phyloP scores from a whole-genome alignment of 108 stramenopile species.

The Cyclostephanos tholiformis region DNA sequence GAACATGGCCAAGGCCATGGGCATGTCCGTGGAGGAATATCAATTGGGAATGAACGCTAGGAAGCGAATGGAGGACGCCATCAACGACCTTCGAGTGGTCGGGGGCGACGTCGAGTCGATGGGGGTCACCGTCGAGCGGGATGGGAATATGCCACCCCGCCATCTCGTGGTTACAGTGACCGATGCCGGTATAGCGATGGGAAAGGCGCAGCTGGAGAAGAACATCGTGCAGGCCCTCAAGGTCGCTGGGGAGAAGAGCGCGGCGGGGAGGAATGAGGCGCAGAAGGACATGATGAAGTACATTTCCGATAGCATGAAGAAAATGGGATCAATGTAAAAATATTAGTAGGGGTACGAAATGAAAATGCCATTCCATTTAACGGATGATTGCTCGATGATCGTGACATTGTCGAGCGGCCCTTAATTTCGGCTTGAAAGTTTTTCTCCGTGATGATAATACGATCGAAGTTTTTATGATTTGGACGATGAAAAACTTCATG shows the following conservation, averaged over 20 bases:
- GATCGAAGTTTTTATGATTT: too few species aligned
- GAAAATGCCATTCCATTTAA: background rate
- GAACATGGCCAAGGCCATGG: constrained; percentile 79
- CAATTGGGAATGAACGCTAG: constrained; percentile 77
- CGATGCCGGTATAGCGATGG: constrained; percentile 75
- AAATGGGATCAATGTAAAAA: constrained; percentile 44
- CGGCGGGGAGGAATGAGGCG: constrained; percentile 63
- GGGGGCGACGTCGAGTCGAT: constrained; percentile 56
- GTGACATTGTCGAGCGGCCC: background rate
- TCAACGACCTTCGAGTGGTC: constrained; percentile 58
- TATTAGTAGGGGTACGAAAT: background rate
- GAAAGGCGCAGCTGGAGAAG: constrained; percentile 62
- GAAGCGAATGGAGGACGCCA: constrained; percentile 46
- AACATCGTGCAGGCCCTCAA: constrained; percentile 63
- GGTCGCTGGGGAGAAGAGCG: constrained; percentile 53
- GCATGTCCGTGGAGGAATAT: constrained; percentile 84
- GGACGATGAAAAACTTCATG: too few species aligned
- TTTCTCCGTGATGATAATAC: too few species aligned
- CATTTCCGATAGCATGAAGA: constrained; percentile 71
- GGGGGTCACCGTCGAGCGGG: constrained; percentile 65
- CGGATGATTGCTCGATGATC: background rate
- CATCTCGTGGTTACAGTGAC: constrained; percentile 72
- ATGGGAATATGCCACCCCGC: constrained; percentile 77
- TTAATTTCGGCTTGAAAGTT: too few species aligned
- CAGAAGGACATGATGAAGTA: constrained; percentile 85